A percentile compares a stretch with the other conserved stretches of the same genome.
phyloP scores from a whole-genome alignment of 2,329 filamentous ascomycete genomes.

The Microsporum audouinii region DNA sequence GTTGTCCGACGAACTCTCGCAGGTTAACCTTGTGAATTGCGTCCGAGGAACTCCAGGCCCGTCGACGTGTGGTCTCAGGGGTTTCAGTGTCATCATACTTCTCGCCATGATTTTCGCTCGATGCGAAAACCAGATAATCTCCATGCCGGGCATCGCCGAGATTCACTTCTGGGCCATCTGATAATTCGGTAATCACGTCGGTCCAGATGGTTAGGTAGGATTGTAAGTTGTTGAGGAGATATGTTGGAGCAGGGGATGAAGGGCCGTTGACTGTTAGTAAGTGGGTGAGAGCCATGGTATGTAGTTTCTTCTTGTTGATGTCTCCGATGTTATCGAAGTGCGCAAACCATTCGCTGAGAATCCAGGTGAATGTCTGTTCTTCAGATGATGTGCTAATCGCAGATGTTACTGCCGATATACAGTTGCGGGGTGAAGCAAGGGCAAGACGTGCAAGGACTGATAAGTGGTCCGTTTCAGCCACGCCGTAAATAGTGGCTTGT shows the following conservation, averaged over 20 bases:
- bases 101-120: conserved; percentile 21
- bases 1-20: conserved; percentile 34
- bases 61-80: conserved; percentile 32
- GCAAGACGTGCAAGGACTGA: conserved; percentile 68
- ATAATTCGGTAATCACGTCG: conserved; percentile 35
- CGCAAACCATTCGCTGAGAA: conserved; percentile 38
- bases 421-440: conserved; percentile 57
- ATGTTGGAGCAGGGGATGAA: conserved; percentile 27
- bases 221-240: conserved; percentile 35
- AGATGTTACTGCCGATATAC: conserved; percentile 44
- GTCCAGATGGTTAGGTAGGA: conserved; percentile 39
- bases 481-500: conserved; percentile 56
- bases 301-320: conserved; percentile 37
- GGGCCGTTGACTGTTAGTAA: conserved; percentile 31
- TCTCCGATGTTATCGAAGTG: conserved; percentile 40
- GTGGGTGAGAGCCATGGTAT: conserved; percentile 36
- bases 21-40: conserved; percentile 35
- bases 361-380: conserved; percentile 31
- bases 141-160: conserved; percentile 23
- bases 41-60: conserved; percentile 32
- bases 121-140: conserved; percentile 30
- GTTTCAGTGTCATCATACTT: conserved; percentile 27
- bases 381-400: conserved; percentile 23
- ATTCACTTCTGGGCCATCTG: conserved; percentile 31
- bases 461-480: conserved; percentile 77